Base-by-base conservation (phyloP, 208 protist genomes). In the Leishmania major region DNA sequence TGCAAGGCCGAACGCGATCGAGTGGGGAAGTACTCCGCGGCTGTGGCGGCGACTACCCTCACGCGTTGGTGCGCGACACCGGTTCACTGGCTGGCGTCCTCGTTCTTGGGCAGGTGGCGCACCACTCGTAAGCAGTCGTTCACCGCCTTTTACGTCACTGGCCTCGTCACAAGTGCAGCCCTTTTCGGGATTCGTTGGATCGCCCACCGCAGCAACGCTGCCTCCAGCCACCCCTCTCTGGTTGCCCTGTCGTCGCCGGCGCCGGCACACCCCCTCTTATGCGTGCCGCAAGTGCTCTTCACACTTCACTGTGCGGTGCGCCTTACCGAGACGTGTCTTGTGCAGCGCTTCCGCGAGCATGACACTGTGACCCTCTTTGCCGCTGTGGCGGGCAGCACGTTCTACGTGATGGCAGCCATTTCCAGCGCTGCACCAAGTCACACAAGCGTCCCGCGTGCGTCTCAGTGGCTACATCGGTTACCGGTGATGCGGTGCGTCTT, bases 351-450 rank as follows among this genome's bases (percentile, higher is more conserved):
- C 79, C 85, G 89, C 10, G 22, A 35, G 4, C 43, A 75, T 43
- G 94, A 97, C 80, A 82, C 71, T 7, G 89, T 96, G 45, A 93
- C 92, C 1, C 83, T 95, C 22, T 96, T 97, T 71, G 94, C 92
- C 2, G 80, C 87, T 35, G 57, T 96, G 40, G 85, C 94, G 15
- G 94, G 94, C 3, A 87, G 86, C 76, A 88, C 86, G 4, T 97
- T 97, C 77, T 97, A 97, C 80, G 81, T 92, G 4, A 77, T 90
- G 47, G 93, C 94, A 13, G 80, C 91, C 28, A 64, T 93, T 47
- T 94, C 91, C 3, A 90, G 78, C 77, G 78, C 78, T 62, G 47
- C 74, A 43, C 80, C 77, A 8, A 66, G 71, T 0, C 73, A 75
- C 62, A 47, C 45, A 5, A 17, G 31, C 57, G 19, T 70, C 22